Conservation (phyloP, 2,329 filamentous ascomycete genomes). For the Escovopsis sp. region DNA sequence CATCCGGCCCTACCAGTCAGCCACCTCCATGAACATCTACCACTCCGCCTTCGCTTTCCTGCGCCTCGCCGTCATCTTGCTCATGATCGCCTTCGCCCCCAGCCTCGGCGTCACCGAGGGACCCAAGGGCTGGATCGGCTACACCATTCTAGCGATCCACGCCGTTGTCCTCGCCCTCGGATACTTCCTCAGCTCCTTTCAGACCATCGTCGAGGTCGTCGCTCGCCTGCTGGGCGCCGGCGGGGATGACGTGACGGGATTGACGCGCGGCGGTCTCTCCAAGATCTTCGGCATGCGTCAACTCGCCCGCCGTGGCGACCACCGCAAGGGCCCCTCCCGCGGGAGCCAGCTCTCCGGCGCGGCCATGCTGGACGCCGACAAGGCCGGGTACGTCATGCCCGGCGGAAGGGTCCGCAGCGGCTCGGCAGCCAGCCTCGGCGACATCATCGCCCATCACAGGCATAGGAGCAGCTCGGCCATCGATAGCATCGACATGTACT, state of each 20-base stretch:
- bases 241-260: slow-evolving; percentile 52
- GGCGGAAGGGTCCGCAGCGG: slow-evolving; percentile 43
- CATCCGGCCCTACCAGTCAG: slow-evolving; percentile 76
- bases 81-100: slow-evolving; percentile 74
- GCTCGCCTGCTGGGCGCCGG: slow-evolving; percentile 73
- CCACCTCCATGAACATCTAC: slow-evolving; percentile 95
- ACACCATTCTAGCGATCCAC: slow-evolving; percentile 76
- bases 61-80: slow-evolving; percentile 58
- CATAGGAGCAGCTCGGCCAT: slow-evolving; percentile 40
- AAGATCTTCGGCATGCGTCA: slow-evolving; percentile 90
- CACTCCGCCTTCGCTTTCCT: slow-evolving; percentile 71
- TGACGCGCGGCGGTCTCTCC: slow-evolving; percentile 65
- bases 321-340: slow-evolving; percentile 48
- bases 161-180: slow-evolving; percentile 74
- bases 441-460: slow-evolving; percentile 26
- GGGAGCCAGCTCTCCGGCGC: slow-evolving; percentile 72
- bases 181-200: slow-evolving; percentile 82
- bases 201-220: slow-evolving; percentile 78
- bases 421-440: slow-evolving; percentile 43
- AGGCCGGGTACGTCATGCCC: slow-evolving; percentile 40
- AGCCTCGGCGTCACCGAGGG: slow-evolving; percentile 64
- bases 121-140: slow-evolving; percentile 87
- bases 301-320: slow-evolving; percentile 56
- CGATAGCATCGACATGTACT: slow-evolving; percentile 33
- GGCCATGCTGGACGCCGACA: slow-evolving; percentile 61